Percentiles rank a stretch among this genome's conserved stretches.
Conservation (phyloP, 805 yeast species). For the Candida ponderosae region DNA sequence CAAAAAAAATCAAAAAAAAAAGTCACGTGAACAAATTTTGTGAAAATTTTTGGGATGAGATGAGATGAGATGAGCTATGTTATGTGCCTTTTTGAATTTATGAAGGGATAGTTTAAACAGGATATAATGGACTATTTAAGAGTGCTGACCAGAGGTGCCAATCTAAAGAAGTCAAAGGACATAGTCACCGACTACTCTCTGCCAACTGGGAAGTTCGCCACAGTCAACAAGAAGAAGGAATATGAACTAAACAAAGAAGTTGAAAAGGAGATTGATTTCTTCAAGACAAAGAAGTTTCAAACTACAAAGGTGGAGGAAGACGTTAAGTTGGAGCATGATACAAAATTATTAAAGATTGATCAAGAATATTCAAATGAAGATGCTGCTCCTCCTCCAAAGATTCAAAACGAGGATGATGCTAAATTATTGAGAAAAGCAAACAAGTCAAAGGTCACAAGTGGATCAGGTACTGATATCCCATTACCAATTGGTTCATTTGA, state of each 20-base stretch:
- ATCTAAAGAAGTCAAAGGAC: constrained; percentile 47
- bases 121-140: constrained; percentile 76
- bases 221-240: constrained; percentile 24
- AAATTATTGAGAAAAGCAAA: constrained; percentile 47
- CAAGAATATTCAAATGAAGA: constrained; percentile 22
- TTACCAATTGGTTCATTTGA: constrained; percentile 85
- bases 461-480: constrained; percentile 72
- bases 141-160: constrained; percentile 80
- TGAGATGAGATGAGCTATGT: background rate
- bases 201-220: constrained; percentile 21
- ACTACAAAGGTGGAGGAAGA: constrained; percentile 17
- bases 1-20: no score
- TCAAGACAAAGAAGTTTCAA: constrained; percentile 44
- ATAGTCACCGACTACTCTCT: constrained; percentile 18
- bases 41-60: no score
- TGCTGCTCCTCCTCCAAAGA: constrained; percentile 32
- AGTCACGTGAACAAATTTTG: background rate
- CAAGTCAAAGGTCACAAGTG: constrained; percentile 51
- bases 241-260: constrained; percentile 40
- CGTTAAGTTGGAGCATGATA: constrained; percentile 10
- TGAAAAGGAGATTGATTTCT: constrained; percentile 76
- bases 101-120: no score
- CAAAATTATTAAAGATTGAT: constrained; percentile 6
- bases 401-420: constrained; percentile 54
- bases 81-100: no score